These are phyloP conservation scores for Catunica adiposa DNA, from an alignment of 2,329 filamentous ascomycete genomes.

Conservation along the genomic window DNA sequence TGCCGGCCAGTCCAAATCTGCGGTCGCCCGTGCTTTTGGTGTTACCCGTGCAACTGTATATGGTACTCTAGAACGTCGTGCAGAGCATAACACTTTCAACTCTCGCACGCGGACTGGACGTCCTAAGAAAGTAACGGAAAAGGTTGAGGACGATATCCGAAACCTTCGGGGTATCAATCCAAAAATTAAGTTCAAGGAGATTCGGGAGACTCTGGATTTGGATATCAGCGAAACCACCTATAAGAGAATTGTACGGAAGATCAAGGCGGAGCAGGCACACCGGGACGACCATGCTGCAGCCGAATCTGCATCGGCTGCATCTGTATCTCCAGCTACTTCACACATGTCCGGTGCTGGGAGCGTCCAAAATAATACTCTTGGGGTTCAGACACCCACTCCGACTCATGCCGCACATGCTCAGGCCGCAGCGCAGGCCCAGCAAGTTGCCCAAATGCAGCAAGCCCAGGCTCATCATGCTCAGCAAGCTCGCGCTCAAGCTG, in stretches of 20 bases:
- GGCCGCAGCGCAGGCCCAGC: conserved; percentile 3
- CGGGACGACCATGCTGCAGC: neutral
- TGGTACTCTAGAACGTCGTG: conserved; percentile 12
- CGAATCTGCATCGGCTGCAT: conserved; percentile 2
- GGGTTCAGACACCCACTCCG: neutral
- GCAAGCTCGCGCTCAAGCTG: neutral
- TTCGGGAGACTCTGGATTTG: conserved; percentile 11
- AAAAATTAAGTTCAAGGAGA: conserved; percentile 13
- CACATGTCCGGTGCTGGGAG: neutral
- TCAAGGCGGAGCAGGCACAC: conserved; percentile 5
- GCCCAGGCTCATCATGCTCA: conserved; percentile 8
- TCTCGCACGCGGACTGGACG: conserved; percentile 13
- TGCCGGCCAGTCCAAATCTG: conserved; percentile 13
- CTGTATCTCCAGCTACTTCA: neutral
- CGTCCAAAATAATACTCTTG: neutral
- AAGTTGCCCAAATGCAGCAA: conserved; percentile 5
- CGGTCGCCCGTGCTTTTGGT: conserved; percentile 14
- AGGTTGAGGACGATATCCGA: conserved; percentile 7
- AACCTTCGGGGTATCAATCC: conserved; percentile 9
- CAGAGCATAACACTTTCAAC: conserved; percentile 13
- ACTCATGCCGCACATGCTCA: neutral
- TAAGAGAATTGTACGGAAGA: conserved; percentile 13
- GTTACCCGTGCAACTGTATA: conserved; percentile 14
- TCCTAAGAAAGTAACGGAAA: conserved; percentile 14
- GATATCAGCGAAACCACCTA: conserved; percentile 14